Conservation (phyloP, 1,139 yeast genomes). For the Scheffersomyces quercinus region DNA sequence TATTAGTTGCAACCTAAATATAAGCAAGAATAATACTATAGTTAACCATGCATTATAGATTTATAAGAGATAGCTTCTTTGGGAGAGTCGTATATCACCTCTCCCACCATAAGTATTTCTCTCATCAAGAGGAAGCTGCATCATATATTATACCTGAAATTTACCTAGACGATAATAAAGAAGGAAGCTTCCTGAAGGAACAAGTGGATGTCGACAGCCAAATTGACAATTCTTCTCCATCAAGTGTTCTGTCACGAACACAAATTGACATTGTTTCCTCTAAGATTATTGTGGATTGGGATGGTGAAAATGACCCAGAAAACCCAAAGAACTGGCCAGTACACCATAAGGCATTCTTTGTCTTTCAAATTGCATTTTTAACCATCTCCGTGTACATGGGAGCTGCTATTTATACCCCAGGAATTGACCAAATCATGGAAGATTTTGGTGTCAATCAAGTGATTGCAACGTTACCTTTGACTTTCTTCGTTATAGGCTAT, state of each 20-base stretch:
- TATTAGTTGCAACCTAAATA: too few species aligned
- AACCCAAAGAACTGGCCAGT: constrained; percentile 60
- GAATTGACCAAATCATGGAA: constrained; percentile 30
- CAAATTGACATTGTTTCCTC: background rate
- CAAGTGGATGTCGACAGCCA: background rate
- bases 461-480: constrained; percentile 34
- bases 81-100: constrained; percentile 31
- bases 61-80: constrained; percentile 28
- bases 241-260: background rate
- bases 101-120: constrained; percentile 25
- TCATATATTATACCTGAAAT: constrained; percentile 30
- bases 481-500: constrained; percentile 41
- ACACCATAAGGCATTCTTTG: constrained; percentile 35
- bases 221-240: background rate
- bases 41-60: constrained; percentile 2
- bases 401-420: constrained; percentile 63
- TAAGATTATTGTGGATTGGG: constrained; percentile 35
- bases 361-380: constrained; percentile 42
- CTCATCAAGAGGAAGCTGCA: constrained; percentile 27
- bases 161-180: constrained; percentile 13
- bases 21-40: too few species aligned
- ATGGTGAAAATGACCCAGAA: constrained; percentile 55
- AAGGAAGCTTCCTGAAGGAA: too few species aligned
- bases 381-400: constrained; percentile 61
- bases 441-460: constrained; percentile 26